These are phyloP conservation scores for Phragmites australis DNA, from an alignment of 176 grass and related monocot genomes.

Conservation along the genomic window DNA sequence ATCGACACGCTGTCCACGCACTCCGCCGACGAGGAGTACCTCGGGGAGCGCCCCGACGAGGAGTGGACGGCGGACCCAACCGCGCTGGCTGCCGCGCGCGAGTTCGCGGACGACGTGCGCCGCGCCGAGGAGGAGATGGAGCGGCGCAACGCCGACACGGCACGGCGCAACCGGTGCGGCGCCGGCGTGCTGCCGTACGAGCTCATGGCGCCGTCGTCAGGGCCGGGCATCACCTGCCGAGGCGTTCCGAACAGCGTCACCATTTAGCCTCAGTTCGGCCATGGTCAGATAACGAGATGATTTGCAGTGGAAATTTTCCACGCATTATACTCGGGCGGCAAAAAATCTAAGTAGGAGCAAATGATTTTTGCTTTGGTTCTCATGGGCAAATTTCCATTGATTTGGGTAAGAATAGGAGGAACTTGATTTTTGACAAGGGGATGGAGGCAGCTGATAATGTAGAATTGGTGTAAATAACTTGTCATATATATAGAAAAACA, in stretches of 20 bases:
- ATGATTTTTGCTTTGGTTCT: not conserved
- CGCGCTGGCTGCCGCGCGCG: conserved; percentile 48
- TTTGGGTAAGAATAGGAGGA: conserved; percentile 22
- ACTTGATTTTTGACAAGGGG: not conserved
- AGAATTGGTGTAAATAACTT: conserved; percentile 43
- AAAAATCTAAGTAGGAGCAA: not conserved
- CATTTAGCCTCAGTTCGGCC: conserved; percentile 43
- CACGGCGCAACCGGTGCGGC: conserved; percentile 67
- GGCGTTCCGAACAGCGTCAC: conserved; percentile 88
- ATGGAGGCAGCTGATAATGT: not conserved
- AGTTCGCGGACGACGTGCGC: conserved; percentile 61
- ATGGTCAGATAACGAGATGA: not conserved
- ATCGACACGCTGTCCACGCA: conserved; percentile 98
- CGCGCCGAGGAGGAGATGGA: conserved; percentile 76
- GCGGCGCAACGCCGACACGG: conserved; percentile 60
- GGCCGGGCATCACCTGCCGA: conserved; percentile 80
- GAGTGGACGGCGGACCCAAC: conserved; percentile 72
- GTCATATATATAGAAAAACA: not conserved
- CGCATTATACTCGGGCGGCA: not conserved
- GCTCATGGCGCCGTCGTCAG: conserved; percentile 79
- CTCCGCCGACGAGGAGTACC: conserved; percentile 91
- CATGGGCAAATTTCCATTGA: conserved; percentile 27
- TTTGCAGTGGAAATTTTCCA: not conserved
- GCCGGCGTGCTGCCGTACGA: conserved; percentile 92
- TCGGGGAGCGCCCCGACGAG: conserved; percentile 70